Evolutionary conservation across 768 basidiomycete genomes (phyloP), one percentile per base, ranked within the genome.

Genomic region (Coprinopsis sp.): DNA sequence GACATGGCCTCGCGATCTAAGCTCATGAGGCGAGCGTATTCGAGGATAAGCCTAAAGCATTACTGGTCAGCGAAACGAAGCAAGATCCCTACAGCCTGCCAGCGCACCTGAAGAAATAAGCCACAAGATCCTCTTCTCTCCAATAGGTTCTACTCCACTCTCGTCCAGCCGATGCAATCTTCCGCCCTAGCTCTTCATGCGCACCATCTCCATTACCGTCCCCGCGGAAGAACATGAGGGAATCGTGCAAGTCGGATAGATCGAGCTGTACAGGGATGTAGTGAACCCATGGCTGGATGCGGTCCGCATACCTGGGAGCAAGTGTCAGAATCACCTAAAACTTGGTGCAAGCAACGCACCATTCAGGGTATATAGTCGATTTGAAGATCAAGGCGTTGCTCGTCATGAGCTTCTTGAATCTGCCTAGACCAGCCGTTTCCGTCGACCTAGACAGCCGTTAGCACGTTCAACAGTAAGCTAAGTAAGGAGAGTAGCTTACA

Each of bases 191-290:
- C 1, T 67, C 73, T 42, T 88, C 84, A 51, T 87, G 84, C 0
- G 69, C 78, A 8, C 73, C 74, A 29, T 74, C 70, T 14, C 81
- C 78, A 44, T 76, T 67, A 6, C 69, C 70, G 53, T 76, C 74
- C 0, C 86, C 84, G 0, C 79, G 77, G 66, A 89, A 89, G 68
- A 91, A 91, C 1, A 80, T 63, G 36, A 87, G 69, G 3, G 79
- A 68, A 52, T 90, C 88, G 58, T 85, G 76, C 3, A 90, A 61
- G 60, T 89, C 85, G 0, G 75, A 71, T 10, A 83, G 72, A 51
- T 84, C 81, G 0, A 83, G 49, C 51, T 81, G 76, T 3, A 87
- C 68, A 2, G 86, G 86, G 1, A 88, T 72, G 57, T 87, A 89
- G 60, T 87, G 86, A 2, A 84, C 74, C 82, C 83, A 85, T 0